phyloP scores from a whole-genome alignment of 106 monocot genomes.

The Allium cepa region DNA sequence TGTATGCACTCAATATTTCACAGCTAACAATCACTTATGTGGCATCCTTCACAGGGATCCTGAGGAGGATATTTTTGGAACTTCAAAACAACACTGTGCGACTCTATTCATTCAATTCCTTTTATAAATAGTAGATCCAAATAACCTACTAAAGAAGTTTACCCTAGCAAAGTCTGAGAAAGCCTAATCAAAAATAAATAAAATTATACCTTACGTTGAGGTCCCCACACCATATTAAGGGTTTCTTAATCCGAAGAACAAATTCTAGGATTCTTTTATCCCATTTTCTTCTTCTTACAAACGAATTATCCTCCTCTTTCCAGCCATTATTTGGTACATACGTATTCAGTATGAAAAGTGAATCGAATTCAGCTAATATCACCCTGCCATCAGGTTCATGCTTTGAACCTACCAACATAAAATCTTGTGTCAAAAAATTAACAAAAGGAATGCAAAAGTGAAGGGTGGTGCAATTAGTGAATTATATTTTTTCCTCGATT shows the following conservation, averaged over 20 bases:
- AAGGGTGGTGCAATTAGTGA: no score
- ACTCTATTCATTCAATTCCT: no score
- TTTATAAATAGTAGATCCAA: no score
- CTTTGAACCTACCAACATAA: conserved; percentile 51
- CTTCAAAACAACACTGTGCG: no score
- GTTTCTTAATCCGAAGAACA: conserved; percentile 65
- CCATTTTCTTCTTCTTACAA: conserved; percentile 91
- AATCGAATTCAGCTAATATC: conserved; percentile 97
- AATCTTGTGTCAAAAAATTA: not conserved
- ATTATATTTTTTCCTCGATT: no score
- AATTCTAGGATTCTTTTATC: conserved; percentile 94
- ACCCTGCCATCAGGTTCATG: conserved; percentile 95
- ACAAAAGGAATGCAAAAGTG: no score
- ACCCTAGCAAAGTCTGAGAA: not conserved
- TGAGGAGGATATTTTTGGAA: no score
- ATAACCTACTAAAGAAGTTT: no score
- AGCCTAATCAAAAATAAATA: not conserved
- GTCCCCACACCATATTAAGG: conserved; percentile 96
- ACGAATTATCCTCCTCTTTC: conserved; percentile 97
- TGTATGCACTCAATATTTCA: no score
- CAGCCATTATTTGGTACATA: conserved; percentile 97
- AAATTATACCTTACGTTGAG: conserved; percentile 81
- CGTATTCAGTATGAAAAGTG: conserved; percentile 70
- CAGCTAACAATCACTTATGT: no score
- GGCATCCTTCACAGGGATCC: no score